Conservation (phyloP, 768 basidiomycete species). For the Rhizopogon salebrosus region DNA sequence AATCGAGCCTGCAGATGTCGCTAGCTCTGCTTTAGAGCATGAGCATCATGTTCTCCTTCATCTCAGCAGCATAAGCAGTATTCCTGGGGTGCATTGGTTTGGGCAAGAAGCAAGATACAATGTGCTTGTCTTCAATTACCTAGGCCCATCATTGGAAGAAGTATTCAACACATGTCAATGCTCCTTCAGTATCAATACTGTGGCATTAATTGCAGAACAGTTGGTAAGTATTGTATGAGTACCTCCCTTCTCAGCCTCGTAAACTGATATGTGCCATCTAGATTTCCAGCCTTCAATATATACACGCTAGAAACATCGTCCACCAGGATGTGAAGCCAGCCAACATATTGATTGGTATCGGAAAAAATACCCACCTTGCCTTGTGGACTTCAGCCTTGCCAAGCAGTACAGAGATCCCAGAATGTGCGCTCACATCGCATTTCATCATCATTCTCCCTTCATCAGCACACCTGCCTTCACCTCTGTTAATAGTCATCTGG, state of each 20-base stretch:
- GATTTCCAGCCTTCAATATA: not conserved
- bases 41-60: not conserved
- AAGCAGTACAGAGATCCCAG: too few species aligned
- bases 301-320: not conserved
- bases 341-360: not conserved
- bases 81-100: not conserved
- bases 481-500: too few species aligned
- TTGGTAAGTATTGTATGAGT: not conserved
- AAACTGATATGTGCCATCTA: not conserved
- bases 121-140: not conserved
- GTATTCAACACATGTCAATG: not conserved
- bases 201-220: not conserved
- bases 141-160: not conserved
- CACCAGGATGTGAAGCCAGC: not conserved
- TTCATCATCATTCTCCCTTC: too few species aligned
- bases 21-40: not conserved
- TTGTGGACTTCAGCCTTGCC: slow-evolving; percentile 15
- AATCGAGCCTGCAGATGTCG: not conserved
- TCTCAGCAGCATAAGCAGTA: not conserved
- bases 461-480: too few species aligned
- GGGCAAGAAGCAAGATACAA: not conserved
- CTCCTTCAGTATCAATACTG: not conserved
- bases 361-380: not conserved
- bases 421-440: too few species aligned
- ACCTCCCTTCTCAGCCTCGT: not conserved